Conservation (phyloP, 1,284 basidiomycete species). For the Termitomyces sp. region DNA sequence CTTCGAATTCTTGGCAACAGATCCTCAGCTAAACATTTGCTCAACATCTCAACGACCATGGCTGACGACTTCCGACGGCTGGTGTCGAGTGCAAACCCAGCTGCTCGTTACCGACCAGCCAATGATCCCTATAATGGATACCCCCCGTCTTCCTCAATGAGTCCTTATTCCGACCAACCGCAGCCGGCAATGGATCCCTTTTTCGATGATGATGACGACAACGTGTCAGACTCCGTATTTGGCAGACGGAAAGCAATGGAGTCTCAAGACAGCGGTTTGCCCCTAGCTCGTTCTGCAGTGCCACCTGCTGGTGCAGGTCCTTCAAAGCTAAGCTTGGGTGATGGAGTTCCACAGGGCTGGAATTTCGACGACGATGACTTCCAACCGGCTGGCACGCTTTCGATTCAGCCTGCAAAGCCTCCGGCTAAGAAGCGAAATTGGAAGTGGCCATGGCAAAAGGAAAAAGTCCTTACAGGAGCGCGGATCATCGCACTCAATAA, state of each 20-base stretch:
- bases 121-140: constrained; percentile 54
- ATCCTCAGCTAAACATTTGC: neutral
- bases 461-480: constrained; percentile 55
- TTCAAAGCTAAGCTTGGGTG: constrained; percentile 40
- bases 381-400: constrained; percentile 30
- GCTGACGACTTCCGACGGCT: constrained; percentile 72
- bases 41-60: constrained; percentile 34
- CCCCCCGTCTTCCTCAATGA: constrained; percentile 41
- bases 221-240: constrained; percentile 61
- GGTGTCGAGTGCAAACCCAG: constrained; percentile 70
- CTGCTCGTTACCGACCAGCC: constrained; percentile 52
- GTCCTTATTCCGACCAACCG: constrained; percentile 34
- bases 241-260: constrained; percentile 53
- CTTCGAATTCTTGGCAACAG: constrained; percentile 15
- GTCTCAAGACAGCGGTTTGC: constrained; percentile 66
- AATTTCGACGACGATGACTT: constrained; percentile 62
- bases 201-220: constrained; percentile 76
- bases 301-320: constrained; percentile 52
- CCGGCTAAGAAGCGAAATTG: constrained; percentile 30
- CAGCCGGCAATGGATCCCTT: constrained; percentile 65
- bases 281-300: constrained; percentile 51
- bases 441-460: constrained; percentile 79
- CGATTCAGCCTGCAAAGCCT: constrained; percentile 30
- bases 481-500: constrained; percentile 79
- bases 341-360: constrained; percentile 60